phyloP scores from a whole-genome alignment of 495 filamentous ascomycete species.

The Cairneyella variabilis region DNA sequence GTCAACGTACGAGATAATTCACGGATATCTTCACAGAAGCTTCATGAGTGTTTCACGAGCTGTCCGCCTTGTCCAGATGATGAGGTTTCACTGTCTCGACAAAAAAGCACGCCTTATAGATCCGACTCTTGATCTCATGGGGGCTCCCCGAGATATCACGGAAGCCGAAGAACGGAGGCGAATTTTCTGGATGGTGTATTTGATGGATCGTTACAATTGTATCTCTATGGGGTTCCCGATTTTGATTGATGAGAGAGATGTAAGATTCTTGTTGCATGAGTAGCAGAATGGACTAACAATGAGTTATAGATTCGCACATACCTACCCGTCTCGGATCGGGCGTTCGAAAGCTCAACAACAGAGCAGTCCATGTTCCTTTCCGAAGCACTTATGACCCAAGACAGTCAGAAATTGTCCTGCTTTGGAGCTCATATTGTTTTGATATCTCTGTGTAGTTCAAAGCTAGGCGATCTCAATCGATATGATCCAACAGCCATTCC shows the following conservation, averaged over 20 bases:
- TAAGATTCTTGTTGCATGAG: slow-evolving; percentile 12
- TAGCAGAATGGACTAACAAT: slow-evolving; percentile 5
- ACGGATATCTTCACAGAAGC: slow-evolving; percentile 39
- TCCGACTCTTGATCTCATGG: slow-evolving; percentile 33
- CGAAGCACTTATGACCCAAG: background rate
- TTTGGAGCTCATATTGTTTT: background rate
- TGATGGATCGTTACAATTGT: slow-evolving; percentile 44
- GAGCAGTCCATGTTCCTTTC: background rate
- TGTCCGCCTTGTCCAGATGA: slow-evolving; percentile 40
- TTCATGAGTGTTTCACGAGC: slow-evolving; percentile 39
- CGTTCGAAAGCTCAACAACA: background rate
- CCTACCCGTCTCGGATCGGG: slow-evolving; percentile 30
- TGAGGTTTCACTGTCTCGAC: slow-evolving; percentile 46
- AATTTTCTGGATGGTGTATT: slow-evolving; percentile 49
- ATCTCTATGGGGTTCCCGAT: slow-evolving; percentile 46
- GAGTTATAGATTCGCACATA: slow-evolving; percentile 36
- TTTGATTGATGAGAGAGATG: slow-evolving; percentile 38
- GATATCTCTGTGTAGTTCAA: background rate
- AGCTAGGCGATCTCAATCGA: slow-evolving; percentile 1
- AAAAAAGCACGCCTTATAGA: slow-evolving; percentile 25
- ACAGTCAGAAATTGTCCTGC: background rate
- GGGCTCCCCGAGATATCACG: slow-evolving; percentile 37
- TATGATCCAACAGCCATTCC: background rate
- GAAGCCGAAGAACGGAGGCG: slow-evolving; percentile 50
- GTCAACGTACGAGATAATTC: slow-evolving; percentile 39